Conservation (phyloP, 768 basidiomycete species). For the Boletus bicolor region DNA sequence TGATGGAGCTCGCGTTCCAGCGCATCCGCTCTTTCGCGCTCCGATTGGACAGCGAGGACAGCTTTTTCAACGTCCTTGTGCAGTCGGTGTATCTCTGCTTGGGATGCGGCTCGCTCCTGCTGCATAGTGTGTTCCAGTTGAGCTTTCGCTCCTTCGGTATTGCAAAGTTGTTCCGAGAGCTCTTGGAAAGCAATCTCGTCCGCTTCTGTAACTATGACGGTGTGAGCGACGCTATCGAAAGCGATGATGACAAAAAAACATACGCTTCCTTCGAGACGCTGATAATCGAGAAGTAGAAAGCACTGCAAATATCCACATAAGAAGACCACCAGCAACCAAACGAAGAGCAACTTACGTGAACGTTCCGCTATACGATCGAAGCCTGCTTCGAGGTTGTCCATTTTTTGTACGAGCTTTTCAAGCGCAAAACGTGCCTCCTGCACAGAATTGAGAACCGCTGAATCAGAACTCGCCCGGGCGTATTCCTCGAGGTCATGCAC, state of each 20-base stretch:
- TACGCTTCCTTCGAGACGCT: conserved; percentile 68
- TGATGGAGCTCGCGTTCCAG: conserved; percentile 66
- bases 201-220: conserved; percentile 58
- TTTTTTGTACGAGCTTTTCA: conserved; percentile 67
- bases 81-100: conserved; percentile 56
- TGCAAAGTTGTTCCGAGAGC: conserved; percentile 63
- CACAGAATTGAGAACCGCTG: conserved; percentile 51
- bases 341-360: conserved; percentile 52
- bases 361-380: conserved; percentile 88
- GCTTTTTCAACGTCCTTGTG: conserved; percentile 42
- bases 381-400: conserved; percentile 75
- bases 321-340: not conserved
- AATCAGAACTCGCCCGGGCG: conserved; percentile 44
- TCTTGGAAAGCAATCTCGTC: conserved; percentile 75
- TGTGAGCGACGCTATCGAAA: conserved; percentile 6
- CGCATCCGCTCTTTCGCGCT: conserved; percentile 51
- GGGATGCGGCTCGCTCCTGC: conserved; percentile 54
- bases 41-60: conserved; percentile 37
- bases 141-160: conserved; percentile 51
- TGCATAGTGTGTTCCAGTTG: conserved; percentile 57
- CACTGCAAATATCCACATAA: conserved; percentile 42
- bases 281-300: conserved; percentile 72
- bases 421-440: conserved; percentile 58
- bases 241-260: conserved; percentile 28
- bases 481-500: conserved; percentile 65